Percentiles rank a stretch among this genome's conserved stretches.
These are phyloP conservation scores for Geosmithia morbida DNA, from an alignment of 2,329 filamentous ascomycete species.

Conservation along the genomic window DNA sequence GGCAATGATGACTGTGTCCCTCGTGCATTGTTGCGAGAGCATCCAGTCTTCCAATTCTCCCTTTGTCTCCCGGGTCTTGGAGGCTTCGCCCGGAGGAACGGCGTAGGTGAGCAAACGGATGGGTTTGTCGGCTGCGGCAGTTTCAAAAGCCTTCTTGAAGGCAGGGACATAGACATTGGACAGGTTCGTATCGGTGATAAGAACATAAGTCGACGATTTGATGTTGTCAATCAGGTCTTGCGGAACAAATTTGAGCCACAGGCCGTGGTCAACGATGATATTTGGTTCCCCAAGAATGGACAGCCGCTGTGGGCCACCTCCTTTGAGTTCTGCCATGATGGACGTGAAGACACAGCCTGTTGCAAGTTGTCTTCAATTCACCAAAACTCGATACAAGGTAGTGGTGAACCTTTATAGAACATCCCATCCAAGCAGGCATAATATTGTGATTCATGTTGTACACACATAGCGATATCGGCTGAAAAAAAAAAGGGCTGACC, in stretches of 20 bases:
- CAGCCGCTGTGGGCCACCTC: slow-evolving; percentile 42
- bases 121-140: slow-evolving; percentile 10
- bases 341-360: not conserved
- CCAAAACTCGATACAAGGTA: not conserved
- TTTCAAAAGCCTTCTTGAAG: slow-evolving; percentile 39
- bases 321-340: not conserved
- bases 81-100: slow-evolving; percentile 83
- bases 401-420: not conserved
- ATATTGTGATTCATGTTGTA: not conserved
- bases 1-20: slow-evolving; percentile 89
- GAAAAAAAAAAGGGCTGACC: not conserved
- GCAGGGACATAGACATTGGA: slow-evolving; percentile 63
- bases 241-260: slow-evolving; percentile 74
- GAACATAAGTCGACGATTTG: slow-evolving; percentile 79
- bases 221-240: slow-evolving; percentile 67
- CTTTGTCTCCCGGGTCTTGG: slow-evolving; percentile 87
- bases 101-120: slow-evolving; percentile 71
- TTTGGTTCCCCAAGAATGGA: slow-evolving; percentile 77
- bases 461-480: not conserved
- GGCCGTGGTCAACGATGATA: slow-evolving; percentile 81
- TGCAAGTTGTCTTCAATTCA: not conserved
- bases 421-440: not conserved
- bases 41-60: slow-evolving; percentile 97
- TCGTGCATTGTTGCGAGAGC: slow-evolving; percentile 77
- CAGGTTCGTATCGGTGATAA: slow-evolving; percentile 94